A percentile compares a stretch with the other conserved stretches of the same genome.
These are phyloP conservation scores for Venturia asperata DNA, from an alignment of 2,329 filamentous ascomycete genomes.

Conservation along the genomic window DNA sequence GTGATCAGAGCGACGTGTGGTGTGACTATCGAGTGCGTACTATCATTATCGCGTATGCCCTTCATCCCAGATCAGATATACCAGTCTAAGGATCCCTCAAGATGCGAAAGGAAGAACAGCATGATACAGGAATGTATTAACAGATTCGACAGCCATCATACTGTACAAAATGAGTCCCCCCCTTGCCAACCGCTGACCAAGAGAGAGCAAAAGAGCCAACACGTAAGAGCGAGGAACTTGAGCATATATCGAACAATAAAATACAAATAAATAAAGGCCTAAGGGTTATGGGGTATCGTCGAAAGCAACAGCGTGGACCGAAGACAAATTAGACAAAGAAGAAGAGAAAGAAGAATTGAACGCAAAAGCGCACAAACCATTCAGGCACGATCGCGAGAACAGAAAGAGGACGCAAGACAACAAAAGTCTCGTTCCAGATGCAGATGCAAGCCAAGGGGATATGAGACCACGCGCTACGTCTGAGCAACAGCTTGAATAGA, in stretches of 20 bases:
- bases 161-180: background rate
- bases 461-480: background rate
- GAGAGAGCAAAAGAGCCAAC: background rate
- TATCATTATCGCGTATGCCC: background rate
- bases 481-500: background rate
- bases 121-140: background rate
- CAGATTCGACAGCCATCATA: background rate
- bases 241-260: background rate
- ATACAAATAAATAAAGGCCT: background rate
- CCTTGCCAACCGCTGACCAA: background rate
- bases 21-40: background rate
- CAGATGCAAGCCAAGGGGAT: background rate
- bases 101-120: background rate
- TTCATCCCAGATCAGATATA: background rate
- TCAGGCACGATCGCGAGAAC: background rate
- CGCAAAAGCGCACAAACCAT: background rate
- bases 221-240: background rate
- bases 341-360: background rate
- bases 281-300: background rate
- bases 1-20: background rate
- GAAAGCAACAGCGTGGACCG: background rate
- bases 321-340: background rate
- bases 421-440: background rate
- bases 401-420: background rate
- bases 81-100: background rate